Evolutionary conservation across 805 yeast genomes (phyloP).

Genomic region (Barnettozyma salicaria): DNA sequence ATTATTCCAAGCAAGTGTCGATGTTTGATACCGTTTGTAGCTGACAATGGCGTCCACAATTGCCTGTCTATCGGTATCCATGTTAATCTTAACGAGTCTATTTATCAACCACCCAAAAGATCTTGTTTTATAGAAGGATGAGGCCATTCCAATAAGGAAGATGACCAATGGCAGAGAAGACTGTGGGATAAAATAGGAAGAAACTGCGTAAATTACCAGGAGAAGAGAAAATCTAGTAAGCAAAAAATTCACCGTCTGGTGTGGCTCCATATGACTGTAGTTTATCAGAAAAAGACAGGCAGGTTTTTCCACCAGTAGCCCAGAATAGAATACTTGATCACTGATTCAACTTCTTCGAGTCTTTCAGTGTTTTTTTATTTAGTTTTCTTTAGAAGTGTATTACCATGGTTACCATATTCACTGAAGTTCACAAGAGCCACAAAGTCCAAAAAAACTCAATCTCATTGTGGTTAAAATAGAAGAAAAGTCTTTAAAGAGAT

Average conservation of each 20-base stretch:
- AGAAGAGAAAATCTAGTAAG: slow-evolving; percentile 26
- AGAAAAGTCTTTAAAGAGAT: too few species aligned
- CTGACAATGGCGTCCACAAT: slow-evolving; percentile 39
- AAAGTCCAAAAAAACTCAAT: too few species aligned
- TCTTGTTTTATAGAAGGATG: slow-evolving; percentile 22
- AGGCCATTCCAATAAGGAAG: slow-evolving; percentile 27
- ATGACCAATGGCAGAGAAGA: slow-evolving; percentile 23
- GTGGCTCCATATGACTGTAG: too few species aligned
- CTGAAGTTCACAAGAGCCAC: too few species aligned
- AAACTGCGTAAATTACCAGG: slow-evolving; percentile 25
- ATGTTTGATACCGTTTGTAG: slow-evolving; percentile 37
- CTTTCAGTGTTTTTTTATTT: too few species aligned
- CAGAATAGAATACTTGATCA: too few species aligned
- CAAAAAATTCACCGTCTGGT: slow-evolving; percentile 8
- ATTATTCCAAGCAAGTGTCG: slow-evolving; percentile 40
- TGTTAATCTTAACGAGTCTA: slow-evolving; percentile 20
- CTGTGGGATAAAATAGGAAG: slow-evolving; percentile 19
- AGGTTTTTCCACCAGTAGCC: too few species aligned
- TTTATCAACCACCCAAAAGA: slow-evolving; percentile 22
- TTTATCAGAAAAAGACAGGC: too few species aligned
- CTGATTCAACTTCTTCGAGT: too few species aligned
- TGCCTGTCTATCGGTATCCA: slow-evolving; percentile 21
- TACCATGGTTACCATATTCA: too few species aligned
- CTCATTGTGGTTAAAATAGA: too few species aligned
- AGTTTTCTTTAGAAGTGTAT: too few species aligned